Evolutionary conservation across 371 early-diverging fungal species (phyloP), one percentile per base, ranked within the genome.

Genomic region (Dichotomocladium elegans): DNA sequence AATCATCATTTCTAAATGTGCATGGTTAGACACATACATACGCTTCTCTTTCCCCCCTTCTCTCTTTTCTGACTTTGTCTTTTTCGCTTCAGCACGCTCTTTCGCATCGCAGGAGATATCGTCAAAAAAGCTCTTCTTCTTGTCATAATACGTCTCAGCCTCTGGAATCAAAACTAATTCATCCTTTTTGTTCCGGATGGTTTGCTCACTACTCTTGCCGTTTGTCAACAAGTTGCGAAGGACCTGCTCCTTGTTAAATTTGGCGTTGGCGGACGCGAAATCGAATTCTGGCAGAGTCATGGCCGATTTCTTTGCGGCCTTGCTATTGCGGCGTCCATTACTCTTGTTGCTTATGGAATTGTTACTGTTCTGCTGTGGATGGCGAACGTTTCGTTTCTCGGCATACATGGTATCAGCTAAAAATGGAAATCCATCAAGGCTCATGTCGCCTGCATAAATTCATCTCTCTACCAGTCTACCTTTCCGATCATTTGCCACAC

Each of bases 81-180:
- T 48, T 30, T 53, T 43, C 56, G 63, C 27, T 24, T 75, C 80
- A 49, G 60, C 68, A 60, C 91, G 80, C 57, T 93, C 94, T 66
- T 89, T 91, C 33, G 86, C 79, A 60, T 94, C 94, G 64, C 93
- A 92, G 24, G 94, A 94, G 56, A 95, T 95, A 68, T 94, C 85
- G 66, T 95, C 96, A 72, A 95, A 95, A 75, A 94, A 94, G 22
- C 89, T 88, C 51, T 80, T 79, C 21, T 64, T 77, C 45, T 51
- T 57, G 44, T 57, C 87, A 63, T 86, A 74, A 68, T 91, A 87
- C 3, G 68, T 65, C 31, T 74, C 71, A 1, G 79, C 54, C 17
- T 70, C 72, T 17, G 82, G 77, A 44, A 75, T 72, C 19, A 72
- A 55, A 25, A 80, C 72, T n/a, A n/a, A n/a, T n/a, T 75, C 78